Evolutionary conservation across 768 basidiomycete species (phyloP).

Genomic region (Amanita exitialis): DNA sequence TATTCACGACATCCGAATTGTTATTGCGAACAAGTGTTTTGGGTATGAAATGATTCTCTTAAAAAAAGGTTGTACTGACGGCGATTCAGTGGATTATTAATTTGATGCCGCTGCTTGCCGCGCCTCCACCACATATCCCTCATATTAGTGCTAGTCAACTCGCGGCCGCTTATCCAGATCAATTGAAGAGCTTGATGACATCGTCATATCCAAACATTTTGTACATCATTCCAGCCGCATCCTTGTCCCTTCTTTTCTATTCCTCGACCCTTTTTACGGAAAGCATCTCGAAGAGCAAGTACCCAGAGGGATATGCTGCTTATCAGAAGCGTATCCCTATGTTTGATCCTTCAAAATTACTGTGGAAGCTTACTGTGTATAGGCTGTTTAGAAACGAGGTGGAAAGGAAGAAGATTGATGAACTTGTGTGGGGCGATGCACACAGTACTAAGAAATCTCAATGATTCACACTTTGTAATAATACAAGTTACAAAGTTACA

Average conservation of each 20-base stretch:
- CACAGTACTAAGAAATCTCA: background rate
- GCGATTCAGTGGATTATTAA: constrained; percentile 51
- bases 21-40: constrained; percentile 81
- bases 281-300: constrained; percentile 66
- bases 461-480: background rate
- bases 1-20: constrained; percentile 92
- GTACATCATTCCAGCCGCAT: constrained; percentile 42
- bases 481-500: too few species aligned
- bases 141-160: constrained; percentile 9
- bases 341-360: constrained; percentile 43
- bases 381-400: background rate
- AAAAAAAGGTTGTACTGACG: background rate
- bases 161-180: constrained; percentile 1
- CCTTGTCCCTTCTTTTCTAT: constrained; percentile 63
- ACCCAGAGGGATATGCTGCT: constrained; percentile 54
- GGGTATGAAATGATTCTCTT: constrained; percentile 37
- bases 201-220: constrained; percentile 14
- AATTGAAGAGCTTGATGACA: constrained; percentile 8
- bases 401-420: constrained; percentile 15
- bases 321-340: constrained; percentile 77
- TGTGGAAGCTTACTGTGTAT: constrained; percentile 1
- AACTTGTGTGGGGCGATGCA: constrained; percentile 15
- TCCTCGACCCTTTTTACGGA: constrained; percentile 77
- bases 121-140: constrained; percentile 19
- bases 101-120: constrained; percentile 50